Evolutionary conservation across 78 protist species (phyloP), one percentile per base, ranked within the genome.

Genomic region (Pirum gemmata): DNA sequence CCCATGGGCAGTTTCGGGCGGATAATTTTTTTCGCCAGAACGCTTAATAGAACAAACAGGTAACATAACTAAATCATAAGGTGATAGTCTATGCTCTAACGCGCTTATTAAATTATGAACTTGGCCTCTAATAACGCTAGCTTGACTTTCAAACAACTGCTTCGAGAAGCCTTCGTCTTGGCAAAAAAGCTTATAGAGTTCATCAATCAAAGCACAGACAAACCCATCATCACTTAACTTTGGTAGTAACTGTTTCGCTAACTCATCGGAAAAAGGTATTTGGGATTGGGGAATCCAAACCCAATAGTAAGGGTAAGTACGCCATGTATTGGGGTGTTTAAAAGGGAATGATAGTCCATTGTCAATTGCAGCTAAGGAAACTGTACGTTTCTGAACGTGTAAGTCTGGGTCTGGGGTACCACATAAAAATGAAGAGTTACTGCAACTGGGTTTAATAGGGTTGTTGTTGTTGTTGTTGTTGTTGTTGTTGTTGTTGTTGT

Each of bases 271-370:
- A 67, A 83, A 90, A 2, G 89, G 92, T 0, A 40, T n/a, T 8
- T 31, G 0, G 34, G 92, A 86, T 35, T 83, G 84, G 0, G 88
- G 91, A 0, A 83, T 77, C 78, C 87, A 89, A 1, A 89, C 87
- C 91, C 91, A 91, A 51, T 21, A 1, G 73, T 18, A 89, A 29
- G 93, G 93, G 36, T 88, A 91, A 0, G 91, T 41, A 31, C 93
- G 87, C 91, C 93, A 91, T 29, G 31, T 1, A 76, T 91, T 89
- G 5, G 93, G 93, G 72, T 91, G 93, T 77, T 87, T 91, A 51
- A 38, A 83, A 29, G 93, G 93, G 51, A 91, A 91, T 1, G 89
- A 37, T n/a, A 91, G 89, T 31, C 93, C 93, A 61, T 91, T 91
- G 91, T 91, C 93, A 18, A 91, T 91, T 26, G 93, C 93, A 13